Evolutionary conservation across 352 stramenopile species (phyloP).

Genomic region (Lagenidium sp.): DNA sequence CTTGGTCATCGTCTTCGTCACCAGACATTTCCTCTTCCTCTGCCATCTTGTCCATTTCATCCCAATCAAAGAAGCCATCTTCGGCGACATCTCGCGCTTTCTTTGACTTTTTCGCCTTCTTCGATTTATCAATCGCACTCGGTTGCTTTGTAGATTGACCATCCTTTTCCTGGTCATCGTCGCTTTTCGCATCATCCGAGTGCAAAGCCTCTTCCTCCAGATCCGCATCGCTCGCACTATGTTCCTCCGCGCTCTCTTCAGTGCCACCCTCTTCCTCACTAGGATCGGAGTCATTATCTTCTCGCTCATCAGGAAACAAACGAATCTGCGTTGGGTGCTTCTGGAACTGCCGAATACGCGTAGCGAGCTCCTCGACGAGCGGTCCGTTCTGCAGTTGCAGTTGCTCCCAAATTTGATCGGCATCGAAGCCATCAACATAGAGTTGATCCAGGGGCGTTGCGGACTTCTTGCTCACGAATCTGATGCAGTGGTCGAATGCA

Average conservation of each 20-base stretch:
- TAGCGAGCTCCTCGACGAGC: slow-evolving; percentile 53
- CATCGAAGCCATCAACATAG: slow-evolving; percentile 77
- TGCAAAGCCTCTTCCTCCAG: slow-evolving; percentile 18
- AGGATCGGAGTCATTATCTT: slow-evolving; percentile 19
- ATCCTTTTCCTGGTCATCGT: slow-evolving; percentile 17
- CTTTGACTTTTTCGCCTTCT: slow-evolving; percentile 37
- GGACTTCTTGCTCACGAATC: slow-evolving; percentile 37
- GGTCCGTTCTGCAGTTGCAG: slow-evolving; percentile 74
- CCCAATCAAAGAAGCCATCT: slow-evolving; percentile 83
- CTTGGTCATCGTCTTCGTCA: slow-evolving; percentile 27
- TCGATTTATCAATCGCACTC: slow-evolving; percentile 8
- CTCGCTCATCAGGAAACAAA: slow-evolving; percentile 47
- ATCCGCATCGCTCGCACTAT: slow-evolving; percentile 12
- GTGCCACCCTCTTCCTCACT: slow-evolving; percentile 11
- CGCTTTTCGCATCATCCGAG: slow-evolving; percentile 9
- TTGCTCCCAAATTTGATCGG: slow-evolving; percentile 83
- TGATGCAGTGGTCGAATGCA: slow-evolving; percentile 63
- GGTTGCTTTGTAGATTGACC: slow-evolving; percentile 22
- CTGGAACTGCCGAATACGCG: slow-evolving; percentile 56
- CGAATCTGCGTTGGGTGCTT: slow-evolving; percentile 50
- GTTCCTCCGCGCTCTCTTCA: not conserved
- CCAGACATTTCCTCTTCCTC: slow-evolving; percentile 56
- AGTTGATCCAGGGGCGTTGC: slow-evolving; percentile 56
- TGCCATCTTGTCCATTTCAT: slow-evolving; percentile 79
- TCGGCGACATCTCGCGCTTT: slow-evolving; percentile 57